phyloP scores from a whole-genome alignment of 2,329 filamentous ascomycete genomes.

The Davidsoniella virescens region DNA sequence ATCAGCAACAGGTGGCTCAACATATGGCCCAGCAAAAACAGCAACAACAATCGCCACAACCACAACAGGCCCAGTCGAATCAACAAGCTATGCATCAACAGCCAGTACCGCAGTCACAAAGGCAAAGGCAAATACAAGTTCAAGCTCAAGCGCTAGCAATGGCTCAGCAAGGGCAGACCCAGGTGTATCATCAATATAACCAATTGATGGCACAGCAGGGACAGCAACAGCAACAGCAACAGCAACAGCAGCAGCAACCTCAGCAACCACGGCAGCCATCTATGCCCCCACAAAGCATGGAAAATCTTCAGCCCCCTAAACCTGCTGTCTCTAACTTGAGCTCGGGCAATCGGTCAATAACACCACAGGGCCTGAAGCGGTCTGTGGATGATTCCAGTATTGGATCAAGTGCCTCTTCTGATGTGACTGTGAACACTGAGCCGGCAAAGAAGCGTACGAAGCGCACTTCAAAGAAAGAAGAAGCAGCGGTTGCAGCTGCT shows the following conservation, averaged over 20 bases:
- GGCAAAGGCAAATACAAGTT: not conserved
- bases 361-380: conserved; percentile 15
- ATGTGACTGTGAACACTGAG: conserved; percentile 15
- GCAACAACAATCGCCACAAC: conserved; percentile 15
- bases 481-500: conserved; percentile 19
- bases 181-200: conserved; percentile 15
- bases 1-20: conserved; percentile 13
- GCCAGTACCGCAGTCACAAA: not conserved
- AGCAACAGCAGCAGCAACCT: conserved; percentile 15
- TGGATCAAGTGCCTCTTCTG: conserved; percentile 12
- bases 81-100: not conserved
- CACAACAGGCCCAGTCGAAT: conserved; percentile 10
- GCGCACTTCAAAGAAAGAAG: conserved; percentile 20
- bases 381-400: conserved; percentile 15
- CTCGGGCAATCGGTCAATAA: conserved; percentile 15
- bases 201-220: conserved; percentile 15
- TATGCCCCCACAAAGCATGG: not conserved
- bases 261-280: conserved; percentile 5
- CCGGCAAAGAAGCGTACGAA: conserved; percentile 25
- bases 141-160: not conserved
- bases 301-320: not conserved
- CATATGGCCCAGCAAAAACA: conserved; percentile 12
- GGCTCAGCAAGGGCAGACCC: conserved; percentile 7
- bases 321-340: not conserved
- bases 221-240: conserved; percentile 17